A percentile compares a stretch with the other conserved stretches of the same genome.
These are phyloP conservation scores for Cucumis sativus DNA, from an alignment of 306 rosid genomes.

Conservation along the genomic window DNA sequence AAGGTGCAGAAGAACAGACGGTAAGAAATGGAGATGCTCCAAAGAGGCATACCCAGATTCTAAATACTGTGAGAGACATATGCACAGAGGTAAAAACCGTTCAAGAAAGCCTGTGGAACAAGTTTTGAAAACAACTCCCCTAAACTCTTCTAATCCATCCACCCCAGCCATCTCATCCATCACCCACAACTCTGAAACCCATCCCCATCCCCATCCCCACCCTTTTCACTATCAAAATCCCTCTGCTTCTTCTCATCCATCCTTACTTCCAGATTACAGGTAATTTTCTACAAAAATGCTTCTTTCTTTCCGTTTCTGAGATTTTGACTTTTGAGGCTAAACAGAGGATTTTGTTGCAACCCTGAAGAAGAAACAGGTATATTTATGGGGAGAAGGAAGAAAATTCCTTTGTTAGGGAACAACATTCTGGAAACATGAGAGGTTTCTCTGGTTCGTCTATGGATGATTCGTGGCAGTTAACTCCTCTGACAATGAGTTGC, in stretches of 20 bases:
- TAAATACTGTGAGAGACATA: constrained; percentile 96
- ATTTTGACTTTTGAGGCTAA: background rate
- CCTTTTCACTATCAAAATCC: constrained; percentile 26
- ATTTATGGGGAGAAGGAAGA: constrained; percentile 65
- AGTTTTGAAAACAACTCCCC: constrained; percentile 38
- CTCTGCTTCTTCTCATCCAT: constrained; percentile 10
- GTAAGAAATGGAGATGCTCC: constrained; percentile 95
- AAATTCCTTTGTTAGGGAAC: constrained; percentile 61
- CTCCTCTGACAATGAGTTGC: constrained; percentile 63
- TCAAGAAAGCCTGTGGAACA: constrained; percentile 97
- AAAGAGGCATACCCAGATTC: constrained; percentile 93
- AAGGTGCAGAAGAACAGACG: constrained; percentile 98
- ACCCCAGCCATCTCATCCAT: constrained; percentile 34
- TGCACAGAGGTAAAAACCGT: constrained; percentile 99
- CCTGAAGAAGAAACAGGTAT: constrained; percentile 44
- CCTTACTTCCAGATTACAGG: constrained; percentile 59
- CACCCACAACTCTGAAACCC: constrained; percentile 29
- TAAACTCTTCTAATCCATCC: constrained; percentile 21
- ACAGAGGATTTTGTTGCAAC: background rate
- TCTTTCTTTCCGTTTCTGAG: background rate
- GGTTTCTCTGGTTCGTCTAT: constrained; percentile 64
- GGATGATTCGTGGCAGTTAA: constrained; percentile 78
- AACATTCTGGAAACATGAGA: constrained; percentile 63
- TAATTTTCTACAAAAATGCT: constrained; percentile 8
- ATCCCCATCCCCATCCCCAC: background rate